Percentiles rank a stretch among this genome's conserved stretches.
Conservation (phyloP, 352 stramenopile genomes). For the Elongisporangium senticosum region DNA sequence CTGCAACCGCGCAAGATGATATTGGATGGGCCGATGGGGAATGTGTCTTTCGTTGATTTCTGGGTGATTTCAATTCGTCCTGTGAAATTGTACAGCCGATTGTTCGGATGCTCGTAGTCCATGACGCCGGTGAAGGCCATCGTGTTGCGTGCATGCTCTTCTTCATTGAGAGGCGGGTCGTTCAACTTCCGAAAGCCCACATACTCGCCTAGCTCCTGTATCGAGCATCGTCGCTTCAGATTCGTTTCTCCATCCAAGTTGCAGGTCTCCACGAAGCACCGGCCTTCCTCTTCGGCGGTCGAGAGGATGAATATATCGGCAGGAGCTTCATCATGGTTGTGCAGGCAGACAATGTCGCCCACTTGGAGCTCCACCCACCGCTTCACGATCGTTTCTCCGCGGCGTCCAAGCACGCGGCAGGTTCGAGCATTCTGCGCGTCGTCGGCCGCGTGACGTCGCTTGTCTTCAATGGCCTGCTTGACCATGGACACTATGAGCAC, state of each 20-base stretch:
- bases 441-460: conserved; percentile 69
- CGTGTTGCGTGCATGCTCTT: conserved; percentile 29
- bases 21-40: conserved; percentile 54
- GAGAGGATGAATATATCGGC: conserved; percentile 70
- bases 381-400: conserved; percentile 37
- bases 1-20: conserved; percentile 84
- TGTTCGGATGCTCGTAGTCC: conserved; percentile 80
- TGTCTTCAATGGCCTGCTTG: conserved; percentile 77
- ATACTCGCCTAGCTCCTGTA: conserved; percentile 46
- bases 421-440: conserved; percentile 51
- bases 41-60: conserved; percentile 19
- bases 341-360: conserved; percentile 52
- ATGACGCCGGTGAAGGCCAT: conserved; percentile 34
- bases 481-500: conserved; percentile 76
- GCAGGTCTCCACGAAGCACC: conserved; percentile 90
- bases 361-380: conserved; percentile 76
- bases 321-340: conserved; percentile 50
- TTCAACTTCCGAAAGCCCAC: conserved; percentile 59
- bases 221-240: conserved; percentile 75
- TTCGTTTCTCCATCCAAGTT: conserved; percentile 95
- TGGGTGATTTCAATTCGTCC: conserved; percentile 34
- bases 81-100: conserved; percentile 66
- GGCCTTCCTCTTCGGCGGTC: conserved; percentile 65
- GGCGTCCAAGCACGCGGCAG: conserved; percentile 35
- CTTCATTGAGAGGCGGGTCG: conserved; percentile 31